Evolutionary conservation across 371 early-diverging fungal genomes (phyloP).

Genomic region (Coemansia sp.): DNA sequence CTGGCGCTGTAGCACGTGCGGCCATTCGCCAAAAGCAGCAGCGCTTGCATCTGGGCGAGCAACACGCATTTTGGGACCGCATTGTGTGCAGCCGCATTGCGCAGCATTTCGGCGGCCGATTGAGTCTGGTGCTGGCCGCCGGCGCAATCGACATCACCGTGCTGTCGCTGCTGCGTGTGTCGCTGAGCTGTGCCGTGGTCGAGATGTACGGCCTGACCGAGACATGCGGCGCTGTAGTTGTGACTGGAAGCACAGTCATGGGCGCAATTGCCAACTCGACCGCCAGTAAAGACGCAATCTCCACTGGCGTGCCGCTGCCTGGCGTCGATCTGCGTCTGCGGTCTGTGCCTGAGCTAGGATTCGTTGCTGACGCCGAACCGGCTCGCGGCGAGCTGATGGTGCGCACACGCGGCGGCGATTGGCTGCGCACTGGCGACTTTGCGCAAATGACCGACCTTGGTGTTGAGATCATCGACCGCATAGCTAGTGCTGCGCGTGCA

Average conservation of each 20-base stretch:
- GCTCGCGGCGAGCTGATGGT: constrained; percentile 92
- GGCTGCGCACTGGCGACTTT: constrained; percentile 95
- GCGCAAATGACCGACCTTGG: constrained; percentile 74
- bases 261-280: constrained; percentile 57
- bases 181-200: constrained; percentile 74
- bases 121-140: constrained; percentile 73
- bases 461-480: constrained; percentile 84
- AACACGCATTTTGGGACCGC: constrained; percentile 80
- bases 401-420: constrained; percentile 83
- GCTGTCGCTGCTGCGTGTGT: constrained; percentile 80
- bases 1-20: constrained; percentile 63
- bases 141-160: constrained; percentile 82
- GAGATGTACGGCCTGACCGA: constrained; percentile 97
- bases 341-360: constrained; percentile 87
- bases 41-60: constrained; percentile 58
- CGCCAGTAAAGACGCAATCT: constrained; percentile 68
- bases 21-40: constrained; percentile 61
- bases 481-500: constrained; percentile 79
- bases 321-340: constrained; percentile 82
- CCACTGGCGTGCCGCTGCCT: constrained; percentile 69
- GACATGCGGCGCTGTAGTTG: constrained; percentile 68
- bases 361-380: constrained; percentile 75
- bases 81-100: constrained; percentile 84
- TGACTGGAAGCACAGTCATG: constrained; percentile 19
- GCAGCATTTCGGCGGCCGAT: constrained; percentile 84